A percentile compares a stretch with the other conserved stretches of the same genome.
Evolutionary conservation across 2,329 filamentous ascomycete species (phyloP).

Genomic region (Pyrenochaeta sp.): DNA sequence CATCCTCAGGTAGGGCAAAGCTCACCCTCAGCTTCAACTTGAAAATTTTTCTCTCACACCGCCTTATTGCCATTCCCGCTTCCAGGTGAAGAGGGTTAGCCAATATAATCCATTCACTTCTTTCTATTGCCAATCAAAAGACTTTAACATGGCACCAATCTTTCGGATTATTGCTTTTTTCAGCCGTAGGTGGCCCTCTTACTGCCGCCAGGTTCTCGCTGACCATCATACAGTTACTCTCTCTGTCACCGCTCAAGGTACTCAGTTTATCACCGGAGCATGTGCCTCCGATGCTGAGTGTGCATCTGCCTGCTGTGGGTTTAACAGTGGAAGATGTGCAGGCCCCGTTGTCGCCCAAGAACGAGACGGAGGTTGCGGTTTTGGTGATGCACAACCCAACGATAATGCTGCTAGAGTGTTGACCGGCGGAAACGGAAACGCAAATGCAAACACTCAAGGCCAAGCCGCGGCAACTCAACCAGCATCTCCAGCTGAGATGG

Average conservation of each 20-base stretch:
- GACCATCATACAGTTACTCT: slow-evolving; percentile 30
- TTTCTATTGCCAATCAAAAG: not conserved
- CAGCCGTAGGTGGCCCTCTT: slow-evolving; percentile 21
- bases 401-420: slow-evolving; percentile 36
- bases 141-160: slow-evolving; percentile 36
- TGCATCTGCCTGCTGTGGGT: slow-evolving; percentile 33
- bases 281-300: slow-evolving; percentile 40
- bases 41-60: slow-evolving; percentile 3
- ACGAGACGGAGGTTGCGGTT: slow-evolving; percentile 48
- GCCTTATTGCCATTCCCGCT: slow-evolving; percentile 12
- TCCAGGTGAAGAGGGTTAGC: slow-evolving; percentile 25
- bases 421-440: slow-evolving; percentile 10
- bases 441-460: slow-evolving; percentile 12
- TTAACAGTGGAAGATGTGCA: slow-evolving; percentile 45
- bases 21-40: slow-evolving; percentile 11
- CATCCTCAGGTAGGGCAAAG: slow-evolving; percentile 1
- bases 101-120: not conserved
- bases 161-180: slow-evolving; percentile 35
- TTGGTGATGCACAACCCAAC: slow-evolving; percentile 46
- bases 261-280: slow-evolving; percentile 41
- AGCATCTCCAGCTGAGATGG: not conserved
- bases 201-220: not conserved
- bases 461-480: not conserved
- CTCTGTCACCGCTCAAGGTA: slow-evolving; percentile 35
- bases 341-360: slow-evolving; percentile 45